These are phyloP conservation scores for Westerdykella ornata DNA, from an alignment of 2,329 filamentous ascomycete genomes.

Conservation along the genomic window DNA sequence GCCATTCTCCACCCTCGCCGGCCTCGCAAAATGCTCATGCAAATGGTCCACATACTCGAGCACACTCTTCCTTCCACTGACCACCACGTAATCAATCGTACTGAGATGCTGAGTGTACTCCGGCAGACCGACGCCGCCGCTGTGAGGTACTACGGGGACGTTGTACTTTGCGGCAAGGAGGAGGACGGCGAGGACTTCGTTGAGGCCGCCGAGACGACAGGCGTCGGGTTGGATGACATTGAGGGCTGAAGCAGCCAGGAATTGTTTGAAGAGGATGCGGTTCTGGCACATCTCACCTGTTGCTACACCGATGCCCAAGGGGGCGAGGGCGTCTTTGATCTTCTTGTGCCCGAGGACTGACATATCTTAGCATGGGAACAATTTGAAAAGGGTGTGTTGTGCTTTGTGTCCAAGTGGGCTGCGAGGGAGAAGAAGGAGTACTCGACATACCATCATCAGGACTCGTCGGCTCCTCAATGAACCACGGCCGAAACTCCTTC, in stretches of 20 bases:
- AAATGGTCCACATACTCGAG: slow-evolving; percentile 90
- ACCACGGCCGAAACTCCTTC: slow-evolving; percentile 79
- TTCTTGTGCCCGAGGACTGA: slow-evolving; percentile 75
- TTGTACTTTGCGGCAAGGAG: slow-evolving; percentile 74
- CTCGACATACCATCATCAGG: slow-evolving; percentile 59
- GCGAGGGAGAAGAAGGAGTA: background rate
- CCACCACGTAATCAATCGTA: slow-evolving; percentile 87
- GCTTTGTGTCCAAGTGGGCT: too few relatives aligned
- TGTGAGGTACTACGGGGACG: slow-evolving; percentile 82
- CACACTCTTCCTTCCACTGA: slow-evolving; percentile 72
- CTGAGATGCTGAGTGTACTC: slow-evolving; percentile 92
- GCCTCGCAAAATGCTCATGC: slow-evolving; percentile 87
- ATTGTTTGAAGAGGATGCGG: slow-evolving; percentile 88
- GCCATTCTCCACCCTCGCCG: slow-evolving; percentile 70
- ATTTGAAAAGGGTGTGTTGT: too few relatives aligned
- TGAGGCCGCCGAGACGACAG: slow-evolving; percentile 81
- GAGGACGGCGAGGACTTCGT: slow-evolving; percentile 85
- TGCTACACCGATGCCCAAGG: slow-evolving; percentile 72
- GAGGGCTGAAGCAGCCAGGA: slow-evolving; percentile 71
- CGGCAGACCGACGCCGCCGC: slow-evolving; percentile 79
- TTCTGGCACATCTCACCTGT: slow-evolving; percentile 97
- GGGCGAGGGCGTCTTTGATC: slow-evolving; percentile 70
- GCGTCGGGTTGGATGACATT: slow-evolving; percentile 88
- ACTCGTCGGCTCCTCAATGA: slow-evolving; percentile 89
- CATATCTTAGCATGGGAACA: slow-evolving; percentile 1